Conservation (phyloP, 2,329 filamentous ascomycete species). For the Alternaria arborescens region DNA sequence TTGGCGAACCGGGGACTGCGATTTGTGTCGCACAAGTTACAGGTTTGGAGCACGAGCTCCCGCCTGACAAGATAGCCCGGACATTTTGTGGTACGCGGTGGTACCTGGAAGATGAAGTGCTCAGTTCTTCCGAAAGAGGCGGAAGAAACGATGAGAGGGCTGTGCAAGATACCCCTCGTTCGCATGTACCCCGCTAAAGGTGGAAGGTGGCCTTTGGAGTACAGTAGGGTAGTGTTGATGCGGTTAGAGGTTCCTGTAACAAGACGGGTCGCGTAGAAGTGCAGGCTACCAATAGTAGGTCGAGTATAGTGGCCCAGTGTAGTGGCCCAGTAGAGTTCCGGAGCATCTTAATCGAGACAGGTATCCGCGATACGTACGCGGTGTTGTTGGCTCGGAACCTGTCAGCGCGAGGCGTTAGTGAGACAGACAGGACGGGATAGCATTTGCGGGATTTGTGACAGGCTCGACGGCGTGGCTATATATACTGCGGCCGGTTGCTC, state of each 20-base stretch:
- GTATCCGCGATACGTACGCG: conserved; percentile 12
- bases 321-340: conserved; percentile 5
- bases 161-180: conserved; percentile 12
- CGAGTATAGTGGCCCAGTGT: conserved; percentile 9
- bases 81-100: not conserved
- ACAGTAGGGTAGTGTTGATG: conserved; percentile 18
- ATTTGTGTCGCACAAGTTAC: not conserved
- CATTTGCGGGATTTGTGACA: conserved; percentile 10
- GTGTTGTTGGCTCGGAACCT: not conserved
- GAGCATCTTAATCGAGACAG: conserved; percentile 15
- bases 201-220: conserved; percentile 20
- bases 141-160: conserved; percentile 1
- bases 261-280: conserved; percentile 14
- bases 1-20: conserved; percentile 6
- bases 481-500: not conserved
- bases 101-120: not conserved
- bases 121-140: not conserved
- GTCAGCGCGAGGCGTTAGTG: not conserved
- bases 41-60: conserved; percentile 4
- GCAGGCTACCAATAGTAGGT: conserved; percentile 1
- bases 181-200: conserved; percentile 11
- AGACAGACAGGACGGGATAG: not conserved
- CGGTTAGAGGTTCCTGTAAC: conserved; percentile 17
- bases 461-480: conserved; percentile 4
- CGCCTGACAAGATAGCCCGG: not conserved